Base-by-base conservation (phyloP, 1,284 basidiomycete genomes). In the Meira miltonrushii region DNA sequence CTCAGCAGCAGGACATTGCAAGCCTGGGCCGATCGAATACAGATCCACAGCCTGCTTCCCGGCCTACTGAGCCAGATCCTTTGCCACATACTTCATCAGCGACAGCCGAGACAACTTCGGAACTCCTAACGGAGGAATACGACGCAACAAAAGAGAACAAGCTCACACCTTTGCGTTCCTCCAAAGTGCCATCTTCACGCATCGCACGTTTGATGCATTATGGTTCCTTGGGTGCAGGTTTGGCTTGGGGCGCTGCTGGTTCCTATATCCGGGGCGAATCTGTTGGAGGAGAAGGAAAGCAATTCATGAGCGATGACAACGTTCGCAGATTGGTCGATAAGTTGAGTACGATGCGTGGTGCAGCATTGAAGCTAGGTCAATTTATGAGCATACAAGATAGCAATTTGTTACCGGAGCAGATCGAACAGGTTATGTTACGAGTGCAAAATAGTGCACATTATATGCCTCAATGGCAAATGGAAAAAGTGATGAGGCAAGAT, bases 381-480 rank as follows among this genome's bases (percentile, higher is more conserved):
- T 98, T 98, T 74, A 84, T 98, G 83, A 93, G 90, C 72, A 97
- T 98, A 41, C 94, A 99, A 84, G 72, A 82, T 89, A 61, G 82
- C 47, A 69, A 74, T 58, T 54, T 75, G 44, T 59, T 98, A 0
- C 91, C 94, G 0, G 86, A 88, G 0, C 90, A 95, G 71, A 82
- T 97, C 8, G 92, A 96, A 75, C 84, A 86, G 59, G 88, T 98
- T 38, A 86, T 98, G 72, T 84, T 91, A 48, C 83, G 88, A 43
- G 92, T 99, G 0, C 94, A 98, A 78, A 90, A 94, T 70, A 87
- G 88, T 68, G 95, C 95, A 1, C 91, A 99, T 79, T 97, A 96
- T 79, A 98, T 97, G 93, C 95, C 94, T 0, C 87, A 92, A 66
- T 93, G 88, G 88, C 95, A 98, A 79, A 89, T 96, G 85, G 89